A percentile compares a stretch with the other conserved stretches of the same genome.
Evolutionary conservation across 768 basidiomycete species (phyloP).

Genomic region (Pilatotrama ljubarskyi): DNA sequence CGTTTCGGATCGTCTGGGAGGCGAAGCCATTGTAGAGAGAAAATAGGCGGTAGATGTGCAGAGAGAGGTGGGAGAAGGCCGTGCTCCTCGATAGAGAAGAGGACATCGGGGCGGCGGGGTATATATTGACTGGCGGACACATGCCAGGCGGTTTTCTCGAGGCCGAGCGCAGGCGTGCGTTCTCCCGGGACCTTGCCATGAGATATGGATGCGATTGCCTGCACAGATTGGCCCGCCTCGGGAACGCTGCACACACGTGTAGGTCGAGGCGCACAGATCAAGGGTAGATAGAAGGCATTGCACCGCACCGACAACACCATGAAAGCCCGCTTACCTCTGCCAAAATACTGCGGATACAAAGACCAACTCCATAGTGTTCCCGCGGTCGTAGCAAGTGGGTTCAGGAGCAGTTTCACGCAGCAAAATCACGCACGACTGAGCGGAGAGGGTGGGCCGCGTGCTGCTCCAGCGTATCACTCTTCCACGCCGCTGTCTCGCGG

Average conservation of each 20-base stretch:
- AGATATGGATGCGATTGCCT: conserved; percentile 21
- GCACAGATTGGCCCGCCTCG: conserved; percentile 13
- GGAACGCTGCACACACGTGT: conserved; percentile 22
- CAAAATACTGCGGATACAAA: background rate
- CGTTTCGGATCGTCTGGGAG: conserved; percentile 17
- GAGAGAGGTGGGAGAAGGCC: conserved; percentile 5
- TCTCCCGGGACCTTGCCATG: conserved; percentile 13
- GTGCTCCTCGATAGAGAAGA: conserved; percentile 15
- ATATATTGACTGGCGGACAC: conserved; percentile 15
- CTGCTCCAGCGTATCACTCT: background rate
- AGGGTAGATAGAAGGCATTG: conserved; percentile 4
- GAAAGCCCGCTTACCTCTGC: background rate
- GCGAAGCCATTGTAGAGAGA: conserved; percentile 18
- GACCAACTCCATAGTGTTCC: too few species aligned
- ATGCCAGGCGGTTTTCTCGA: conserved; percentile 22
- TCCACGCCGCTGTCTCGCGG: conserved; percentile 12
- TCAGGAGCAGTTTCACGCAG: too few species aligned
- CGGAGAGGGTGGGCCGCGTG: background rate
- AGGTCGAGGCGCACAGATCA: conserved; percentile 15
- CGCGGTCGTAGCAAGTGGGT: too few species aligned
- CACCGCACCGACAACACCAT: background rate
- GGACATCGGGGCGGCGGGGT: conserved; percentile 1
- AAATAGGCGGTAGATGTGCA: conserved; percentile 6
- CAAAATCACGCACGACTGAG: too few species aligned
- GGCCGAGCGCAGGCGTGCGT: conserved; percentile 11